Evolutionary conservation across 129 eudicot species (phyloP).

Genomic region (Tagetes erecta): DNA sequence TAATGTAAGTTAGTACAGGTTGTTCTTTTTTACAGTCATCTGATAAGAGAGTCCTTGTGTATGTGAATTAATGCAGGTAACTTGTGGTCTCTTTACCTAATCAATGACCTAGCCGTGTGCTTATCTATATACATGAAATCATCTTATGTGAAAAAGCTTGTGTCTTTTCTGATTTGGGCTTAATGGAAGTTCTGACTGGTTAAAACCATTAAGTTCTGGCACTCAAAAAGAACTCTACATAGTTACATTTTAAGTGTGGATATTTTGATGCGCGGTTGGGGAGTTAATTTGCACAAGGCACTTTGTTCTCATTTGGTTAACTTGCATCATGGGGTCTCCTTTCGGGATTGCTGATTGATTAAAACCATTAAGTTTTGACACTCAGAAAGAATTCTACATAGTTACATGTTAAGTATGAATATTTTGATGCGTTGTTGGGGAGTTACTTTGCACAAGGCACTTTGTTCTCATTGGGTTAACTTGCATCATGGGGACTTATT

Average conservation of each 20-base stretch:
- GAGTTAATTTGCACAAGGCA: constrained; percentile 23
- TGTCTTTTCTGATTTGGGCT: constrained; percentile 19
- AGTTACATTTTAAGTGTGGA: constrained; percentile 23
- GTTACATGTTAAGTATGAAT: constrained; percentile 24
- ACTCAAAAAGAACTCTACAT: constrained; percentile 12
- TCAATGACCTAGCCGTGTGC: constrained; percentile 39
- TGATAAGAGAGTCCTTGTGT: constrained; percentile 11
- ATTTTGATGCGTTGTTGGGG: constrained; percentile 9
- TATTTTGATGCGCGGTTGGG: constrained; percentile 11
- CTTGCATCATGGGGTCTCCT: not conserved
- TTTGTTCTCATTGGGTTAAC: constrained; percentile 18
- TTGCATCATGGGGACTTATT: not conserved
- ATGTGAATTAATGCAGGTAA: constrained; percentile 66
- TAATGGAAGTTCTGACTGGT: constrained; percentile 14
- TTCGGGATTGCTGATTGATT: constrained; percentile 16
- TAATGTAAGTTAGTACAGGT: not conserved
- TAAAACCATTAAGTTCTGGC: constrained; percentile 16
- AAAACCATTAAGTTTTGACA: constrained; percentile 15
- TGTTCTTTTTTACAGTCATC: not conserved
- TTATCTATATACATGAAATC: constrained; percentile 30
- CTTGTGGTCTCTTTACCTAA: constrained; percentile 31
- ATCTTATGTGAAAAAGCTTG: constrained; percentile 26
- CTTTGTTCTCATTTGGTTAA: constrained; percentile 18
- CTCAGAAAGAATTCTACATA: constrained; percentile 12
- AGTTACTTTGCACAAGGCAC: constrained; percentile 23